Conservation (phyloP, 2,329 filamentous ascomycete species). For the Ramularia endophylla region DNA sequence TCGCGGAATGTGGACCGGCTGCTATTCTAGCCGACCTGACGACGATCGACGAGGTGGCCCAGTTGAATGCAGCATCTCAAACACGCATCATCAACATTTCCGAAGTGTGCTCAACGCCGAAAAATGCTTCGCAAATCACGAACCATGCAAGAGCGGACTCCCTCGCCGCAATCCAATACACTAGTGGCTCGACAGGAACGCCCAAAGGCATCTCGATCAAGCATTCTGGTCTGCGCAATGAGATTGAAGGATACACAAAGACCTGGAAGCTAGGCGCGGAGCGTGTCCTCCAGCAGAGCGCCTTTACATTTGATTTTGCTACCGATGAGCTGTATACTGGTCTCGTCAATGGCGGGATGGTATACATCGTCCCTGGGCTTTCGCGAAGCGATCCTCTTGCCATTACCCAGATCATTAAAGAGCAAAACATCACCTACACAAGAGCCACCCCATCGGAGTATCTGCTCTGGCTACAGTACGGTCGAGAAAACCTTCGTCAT, state of each 20-base stretch:
- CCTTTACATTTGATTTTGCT: conserved; percentile 39
- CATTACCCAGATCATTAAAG: conserved; percentile 32
- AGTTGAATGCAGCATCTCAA: too few species aligned
- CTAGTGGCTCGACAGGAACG: conserved; percentile 7
- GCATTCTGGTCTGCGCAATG: not conserved
- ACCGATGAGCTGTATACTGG: conserved; percentile 33
- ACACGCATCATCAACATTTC: too few species aligned
- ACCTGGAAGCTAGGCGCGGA: too few species aligned
- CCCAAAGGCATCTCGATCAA: conserved; percentile 5
- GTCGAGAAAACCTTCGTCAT: conserved; percentile 31
- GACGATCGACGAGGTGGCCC: too few species aligned
- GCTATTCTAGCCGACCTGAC: too few species aligned
- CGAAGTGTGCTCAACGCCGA: too few species aligned
- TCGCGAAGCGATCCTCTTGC: conserved; percentile 30
- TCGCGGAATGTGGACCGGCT: too few species aligned
- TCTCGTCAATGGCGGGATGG: conserved; percentile 32
- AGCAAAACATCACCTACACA: conserved; percentile 34
- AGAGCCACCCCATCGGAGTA: conserved; percentile 40
- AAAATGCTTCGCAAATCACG: too few species aligned
- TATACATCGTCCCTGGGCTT: conserved; percentile 30
- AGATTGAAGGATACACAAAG: too few species aligned
- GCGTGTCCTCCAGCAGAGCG: conserved; percentile 32
- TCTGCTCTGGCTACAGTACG: conserved; percentile 13
- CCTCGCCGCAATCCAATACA: conserved; percentile 4
- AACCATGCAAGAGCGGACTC: too few species aligned